These are phyloP conservation scores for Fraxinus xanthoxyloides DNA, from an alignment of 305 asterid species.

Conservation along the genomic window DNA sequence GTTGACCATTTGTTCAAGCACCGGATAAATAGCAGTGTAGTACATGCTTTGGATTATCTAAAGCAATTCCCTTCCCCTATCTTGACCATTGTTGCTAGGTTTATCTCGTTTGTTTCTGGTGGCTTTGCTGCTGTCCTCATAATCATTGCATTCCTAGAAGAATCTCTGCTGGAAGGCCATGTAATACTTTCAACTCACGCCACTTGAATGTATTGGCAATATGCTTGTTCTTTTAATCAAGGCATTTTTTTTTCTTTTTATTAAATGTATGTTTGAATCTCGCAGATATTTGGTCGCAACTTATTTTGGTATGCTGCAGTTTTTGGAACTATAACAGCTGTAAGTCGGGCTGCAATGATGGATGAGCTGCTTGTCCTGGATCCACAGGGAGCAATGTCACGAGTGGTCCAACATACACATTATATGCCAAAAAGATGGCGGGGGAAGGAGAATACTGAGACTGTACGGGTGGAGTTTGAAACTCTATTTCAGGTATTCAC, in stretches of 20 bases:
- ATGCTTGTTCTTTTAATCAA: background rate
- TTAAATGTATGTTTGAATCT: constrained; percentile 16
- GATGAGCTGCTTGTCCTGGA: constrained; percentile 87
- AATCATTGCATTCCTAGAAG: constrained; percentile 89
- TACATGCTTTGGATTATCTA: constrained; percentile 46
- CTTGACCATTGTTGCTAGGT: constrained; percentile 49
- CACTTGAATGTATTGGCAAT: background rate
- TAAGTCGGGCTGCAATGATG: constrained; percentile 76
- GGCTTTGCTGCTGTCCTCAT: constrained; percentile 98
- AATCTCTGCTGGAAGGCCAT: constrained; percentile 98
- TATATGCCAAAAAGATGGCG: constrained; percentile 99
- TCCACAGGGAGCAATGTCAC: constrained; percentile 84
- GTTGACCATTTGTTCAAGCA: constrained; percentile 58
- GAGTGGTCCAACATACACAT: constrained; percentile 82
- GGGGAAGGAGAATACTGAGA: constrained; percentile 75
- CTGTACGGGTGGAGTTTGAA: constrained; percentile 77
- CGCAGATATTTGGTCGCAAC: constrained; percentile 93
- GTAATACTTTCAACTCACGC: constrained; percentile 41
- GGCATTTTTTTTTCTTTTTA: constrained; percentile 8
- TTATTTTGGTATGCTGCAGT: constrained; percentile 98
- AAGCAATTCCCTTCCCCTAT: constrained; percentile 56
- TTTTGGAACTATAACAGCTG: constrained; percentile 95
- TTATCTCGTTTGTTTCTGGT: constrained; percentile 94
- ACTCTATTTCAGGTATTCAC: constrained; percentile 83
- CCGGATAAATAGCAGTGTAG: constrained; percentile 43